A percentile compares a stretch with the other conserved stretches of the same genome.
Conservation (phyloP, 805 yeast genomes). For the Spathaspora sp. region DNA sequence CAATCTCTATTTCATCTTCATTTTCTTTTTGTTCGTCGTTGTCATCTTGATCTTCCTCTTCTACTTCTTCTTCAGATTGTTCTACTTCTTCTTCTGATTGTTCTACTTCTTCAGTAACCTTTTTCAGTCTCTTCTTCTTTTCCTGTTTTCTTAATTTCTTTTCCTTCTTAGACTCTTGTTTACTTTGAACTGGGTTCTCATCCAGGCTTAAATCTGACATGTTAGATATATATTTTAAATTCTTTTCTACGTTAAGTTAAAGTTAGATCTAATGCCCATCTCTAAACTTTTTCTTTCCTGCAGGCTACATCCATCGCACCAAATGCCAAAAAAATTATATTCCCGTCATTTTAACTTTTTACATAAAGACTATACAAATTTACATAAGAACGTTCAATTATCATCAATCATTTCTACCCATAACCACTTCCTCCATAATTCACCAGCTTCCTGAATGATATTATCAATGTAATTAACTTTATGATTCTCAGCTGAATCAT, state of each 20-base stretch:
- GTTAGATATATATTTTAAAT: not conserved
- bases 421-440: constrained; percentile 82
- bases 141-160: constrained; percentile 19
- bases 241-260: not conserved
- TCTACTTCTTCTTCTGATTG: constrained; percentile 28
- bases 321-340: too few species aligned
- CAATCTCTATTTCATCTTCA: constrained; percentile 61
- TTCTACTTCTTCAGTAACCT: constrained; percentile 30
- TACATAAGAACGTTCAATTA: constrained; percentile 8
- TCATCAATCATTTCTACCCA: constrained; percentile 43
- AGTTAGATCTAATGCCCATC: not conserved
- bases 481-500: constrained; percentile 30
- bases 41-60: constrained; percentile 7
- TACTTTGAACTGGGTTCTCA: not conserved
- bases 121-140: constrained; percentile 18
- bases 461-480: constrained; percentile 66
- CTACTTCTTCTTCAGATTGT: constrained; percentile 16
- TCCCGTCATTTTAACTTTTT: not conserved
- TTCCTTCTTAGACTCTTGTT: constrained; percentile 13
- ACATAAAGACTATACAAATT: not conserved
- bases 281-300: constrained; percentile 1
- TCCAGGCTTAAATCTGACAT: constrained; percentile 1
- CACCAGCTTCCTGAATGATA: constrained; percentile 75
- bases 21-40: constrained; percentile 9
- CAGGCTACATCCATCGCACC: not conserved